Evolutionary conservation across 2,329 filamentous ascomycete species (phyloP).

Genomic region (Fusarium sp.): DNA sequence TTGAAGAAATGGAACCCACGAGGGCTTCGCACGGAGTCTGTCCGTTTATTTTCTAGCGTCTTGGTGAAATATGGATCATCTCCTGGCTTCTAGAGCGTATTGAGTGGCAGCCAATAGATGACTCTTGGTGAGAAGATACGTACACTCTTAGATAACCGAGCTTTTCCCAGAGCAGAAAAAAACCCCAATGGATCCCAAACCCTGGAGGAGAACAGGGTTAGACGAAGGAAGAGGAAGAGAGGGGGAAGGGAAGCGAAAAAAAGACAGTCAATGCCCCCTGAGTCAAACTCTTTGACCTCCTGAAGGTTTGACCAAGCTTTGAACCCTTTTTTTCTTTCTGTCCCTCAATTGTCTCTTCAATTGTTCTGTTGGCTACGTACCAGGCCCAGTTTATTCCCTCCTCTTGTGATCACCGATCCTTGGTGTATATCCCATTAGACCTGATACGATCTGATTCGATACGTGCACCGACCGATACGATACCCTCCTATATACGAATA

Average conservation of each 20-base stretch:
- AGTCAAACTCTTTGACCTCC: slow-evolving; percentile 13
- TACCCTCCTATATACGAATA: background rate
- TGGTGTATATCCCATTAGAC: background rate
- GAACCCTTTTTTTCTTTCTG: slow-evolving; percentile 15
- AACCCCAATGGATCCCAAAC: background rate
- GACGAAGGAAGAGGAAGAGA: background rate
- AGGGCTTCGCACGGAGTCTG: slow-evolving; percentile 9
- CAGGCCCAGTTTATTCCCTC: slow-evolving; percentile 35
- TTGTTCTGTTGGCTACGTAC: slow-evolving; percentile 4
- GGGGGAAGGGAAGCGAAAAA: background rate
- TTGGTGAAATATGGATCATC: slow-evolving; percentile 36
- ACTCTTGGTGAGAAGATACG: background rate
- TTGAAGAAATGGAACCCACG: background rate
- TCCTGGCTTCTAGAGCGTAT: slow-evolving; percentile 23
- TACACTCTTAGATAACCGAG: slow-evolving; percentile 12
- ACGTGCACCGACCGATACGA: slow-evolving; percentile 16
- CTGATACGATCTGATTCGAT: background rate
- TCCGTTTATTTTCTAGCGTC: slow-evolving; percentile 35
- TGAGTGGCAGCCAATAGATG: background rate
- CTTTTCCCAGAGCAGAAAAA: slow-evolving; percentile 31
- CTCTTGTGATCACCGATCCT: background rate
- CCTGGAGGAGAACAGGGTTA: background rate
- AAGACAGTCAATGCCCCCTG: slow-evolving; percentile 7
- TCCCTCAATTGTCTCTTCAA: background rate
- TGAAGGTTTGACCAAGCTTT: slow-evolving; percentile 18